Evolutionary conservation across 257 asterid species (phyloP), one percentile per base, ranked within the genome.

Genomic region (Thymus quinquecostatus): DNA sequence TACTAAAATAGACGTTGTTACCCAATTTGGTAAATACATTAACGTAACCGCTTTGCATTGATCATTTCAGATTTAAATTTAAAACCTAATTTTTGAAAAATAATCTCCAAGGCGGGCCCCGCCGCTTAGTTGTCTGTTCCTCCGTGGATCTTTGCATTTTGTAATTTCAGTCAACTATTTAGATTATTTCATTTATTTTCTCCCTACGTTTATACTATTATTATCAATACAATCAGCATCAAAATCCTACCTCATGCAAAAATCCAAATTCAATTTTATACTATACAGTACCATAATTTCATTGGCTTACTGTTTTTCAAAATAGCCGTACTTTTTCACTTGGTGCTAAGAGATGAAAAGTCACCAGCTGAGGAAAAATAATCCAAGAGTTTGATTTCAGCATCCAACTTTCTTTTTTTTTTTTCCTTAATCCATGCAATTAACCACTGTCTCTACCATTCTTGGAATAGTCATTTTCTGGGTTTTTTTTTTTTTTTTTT

Each of bases 221-320:
- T 21, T 58, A 66, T 40, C 3, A 14, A 68, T 48, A 43, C 41
- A 56, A 59, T 81, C 71, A 66, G 47, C 71, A 67, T 82, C 81
- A 32, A 33, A 11, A n/a, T 73, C 75, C 61, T 72, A 49, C 6
- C 74, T 50, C 79, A 78, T 76, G 75, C 75, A 44, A 21, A 21
- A 21, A 64, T 64, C 56, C 38, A 61, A 59, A 59, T 71, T 48
- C 68, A 71, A 62, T 71, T 53, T 51, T 56, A 48, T 12, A 45
- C 28, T 3, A 5, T 45, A 56, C 54, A 48, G 49, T 51, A 11
- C 40, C 67, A 41, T 9, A 11, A 65, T 49, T 58, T 66, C 69
- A 66, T 7, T 33, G 21, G 8, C 54, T 67, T 50, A 28, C 27
- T 28, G 1, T 28, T 60, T 3, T 51, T 32, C 27, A 11, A 28